These are phyloP conservation scores for Lipomyces spencermartinsiae DNA, from an alignment of 805 yeast genomes.

Conservation along the genomic window DNA sequence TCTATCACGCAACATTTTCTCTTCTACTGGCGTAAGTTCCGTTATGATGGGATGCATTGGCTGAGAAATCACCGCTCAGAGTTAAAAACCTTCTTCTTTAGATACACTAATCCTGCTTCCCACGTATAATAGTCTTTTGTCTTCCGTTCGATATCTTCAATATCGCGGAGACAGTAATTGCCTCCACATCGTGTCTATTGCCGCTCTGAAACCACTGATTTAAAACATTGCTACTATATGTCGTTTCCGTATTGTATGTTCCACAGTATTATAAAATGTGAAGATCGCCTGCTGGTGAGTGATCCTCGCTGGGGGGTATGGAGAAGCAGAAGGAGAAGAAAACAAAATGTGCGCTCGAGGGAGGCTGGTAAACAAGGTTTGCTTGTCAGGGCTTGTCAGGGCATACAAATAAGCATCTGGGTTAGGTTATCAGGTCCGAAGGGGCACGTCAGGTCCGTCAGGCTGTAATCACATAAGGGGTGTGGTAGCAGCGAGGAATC, in stretches of 20 bases:
- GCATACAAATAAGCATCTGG: too few species aligned
- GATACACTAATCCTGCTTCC: background rate
- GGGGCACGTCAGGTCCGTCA: too few species aligned
- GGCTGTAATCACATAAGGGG: too few species aligned
- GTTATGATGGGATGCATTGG: background rate
- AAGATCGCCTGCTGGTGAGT: background rate
- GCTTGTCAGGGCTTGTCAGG: too few species aligned
- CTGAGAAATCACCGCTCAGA: background rate
- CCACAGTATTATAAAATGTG: background rate
- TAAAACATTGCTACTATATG: background rate
- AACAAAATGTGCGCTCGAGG: too few species aligned
- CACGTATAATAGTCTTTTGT: background rate
- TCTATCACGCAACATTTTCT: slow-evolving; percentile 2
- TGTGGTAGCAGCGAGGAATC: too few species aligned
- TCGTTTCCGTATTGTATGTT: background rate
- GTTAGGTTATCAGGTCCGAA: too few species aligned
- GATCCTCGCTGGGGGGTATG: background rate
- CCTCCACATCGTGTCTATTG: slow-evolving; percentile 3
- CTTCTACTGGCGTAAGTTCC: slow-evolving; percentile 5
- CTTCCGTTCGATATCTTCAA: background rate
- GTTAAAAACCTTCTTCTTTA: background rate
- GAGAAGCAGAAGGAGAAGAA: background rate
- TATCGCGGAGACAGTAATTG: background rate
- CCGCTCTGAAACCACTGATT: background rate
- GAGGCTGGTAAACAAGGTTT: too few species aligned